Conservation (phyloP, 2,329 filamentous ascomycete species). For the Talaromyces albobiverticillius region DNA sequence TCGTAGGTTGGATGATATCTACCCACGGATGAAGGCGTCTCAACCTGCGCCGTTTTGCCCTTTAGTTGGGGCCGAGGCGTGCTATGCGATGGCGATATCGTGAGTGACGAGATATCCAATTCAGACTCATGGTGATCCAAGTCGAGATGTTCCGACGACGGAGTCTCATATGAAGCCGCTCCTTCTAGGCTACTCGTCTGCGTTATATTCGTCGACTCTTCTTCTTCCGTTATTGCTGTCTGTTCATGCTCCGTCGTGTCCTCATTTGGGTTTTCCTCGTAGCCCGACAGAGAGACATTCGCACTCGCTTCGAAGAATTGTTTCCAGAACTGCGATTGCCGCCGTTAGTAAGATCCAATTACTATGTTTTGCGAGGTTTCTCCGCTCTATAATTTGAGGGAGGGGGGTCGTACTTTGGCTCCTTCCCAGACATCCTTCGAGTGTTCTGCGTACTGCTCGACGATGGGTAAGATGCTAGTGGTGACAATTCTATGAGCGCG, state of each 20-base stretch:
- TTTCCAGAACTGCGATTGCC: slow-evolving; percentile 82
- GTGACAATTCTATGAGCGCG: slow-evolving; percentile 95
- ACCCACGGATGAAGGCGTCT: slow-evolving; percentile 55
- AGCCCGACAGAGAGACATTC: slow-evolving; percentile 92
- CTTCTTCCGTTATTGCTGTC: slow-evolving; percentile 41
- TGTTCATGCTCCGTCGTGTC: slow-evolving; percentile 56
- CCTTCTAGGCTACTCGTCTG: slow-evolving; percentile 37
- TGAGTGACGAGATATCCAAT: slow-evolving; percentile 43
- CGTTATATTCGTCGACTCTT: slow-evolving; percentile 55
- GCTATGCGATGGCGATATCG: slow-evolving; percentile 45
- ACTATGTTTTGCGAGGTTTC: slow-evolving; percentile 1
- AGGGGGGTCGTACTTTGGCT: slow-evolving; percentile 69
- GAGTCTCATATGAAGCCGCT: slow-evolving; percentile 39
- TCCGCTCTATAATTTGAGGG: too few species aligned
- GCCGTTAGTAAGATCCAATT: not conserved
- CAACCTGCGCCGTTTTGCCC: slow-evolving; percentile 26
- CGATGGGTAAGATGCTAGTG: slow-evolving; percentile 83
- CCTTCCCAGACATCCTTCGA: slow-evolving; percentile 95
- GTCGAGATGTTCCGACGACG: slow-evolving; percentile 33
- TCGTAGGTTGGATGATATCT: slow-evolving; percentile 23
- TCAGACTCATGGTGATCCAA: slow-evolving; percentile 37
- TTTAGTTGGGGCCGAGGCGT: slow-evolving; percentile 41
- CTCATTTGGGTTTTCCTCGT: slow-evolving; percentile 70
- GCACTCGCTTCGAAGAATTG: slow-evolving; percentile 99
- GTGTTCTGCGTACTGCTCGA: slow-evolving; percentile 93